These are phyloP conservation scores for Curvularia sp. DNA, from an alignment of 2,329 filamentous ascomycete genomes.

Conservation along the genomic window DNA sequence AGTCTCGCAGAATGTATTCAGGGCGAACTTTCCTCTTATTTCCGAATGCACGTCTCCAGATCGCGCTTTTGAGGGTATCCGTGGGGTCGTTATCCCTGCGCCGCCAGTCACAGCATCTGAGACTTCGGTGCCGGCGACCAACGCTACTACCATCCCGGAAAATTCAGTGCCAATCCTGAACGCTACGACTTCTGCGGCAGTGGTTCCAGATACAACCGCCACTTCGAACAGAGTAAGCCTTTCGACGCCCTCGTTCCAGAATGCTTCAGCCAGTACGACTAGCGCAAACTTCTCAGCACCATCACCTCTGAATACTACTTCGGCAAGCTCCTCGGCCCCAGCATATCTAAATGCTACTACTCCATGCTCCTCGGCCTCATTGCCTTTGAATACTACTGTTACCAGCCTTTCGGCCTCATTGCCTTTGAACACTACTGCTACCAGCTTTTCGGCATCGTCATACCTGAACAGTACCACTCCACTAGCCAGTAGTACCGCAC, in stretches of 20 bases:
- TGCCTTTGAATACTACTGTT: no score
- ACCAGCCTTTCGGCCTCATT: no score
- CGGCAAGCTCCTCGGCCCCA: no score
- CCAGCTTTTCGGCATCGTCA: no score
- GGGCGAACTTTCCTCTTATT: constrained; percentile 27
- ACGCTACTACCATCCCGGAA: background rate
- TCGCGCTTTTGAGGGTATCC: constrained; percentile 5
- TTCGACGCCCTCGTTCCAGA: background rate
- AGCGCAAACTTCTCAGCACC: background rate
- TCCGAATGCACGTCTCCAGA: constrained; percentile 28
- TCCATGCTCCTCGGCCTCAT: no score
- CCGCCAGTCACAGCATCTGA: background rate
- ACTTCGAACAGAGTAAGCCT: background rate
- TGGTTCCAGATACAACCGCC: background rate
- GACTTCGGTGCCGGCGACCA: background rate
- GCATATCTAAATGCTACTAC: no score
- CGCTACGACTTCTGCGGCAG: background rate
- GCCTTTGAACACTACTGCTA: no score
- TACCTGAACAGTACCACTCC: background rate
- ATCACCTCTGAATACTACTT: no score
- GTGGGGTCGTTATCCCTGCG: constrained; percentile 5
- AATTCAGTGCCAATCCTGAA: background rate
- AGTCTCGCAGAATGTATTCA: constrained; percentile 30
- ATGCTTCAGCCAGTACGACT: background rate
- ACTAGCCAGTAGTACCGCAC: background rate